Evolutionary conservation across 352 stramenopile species (phyloP), one percentile per base, ranked within the genome.

Genomic region (Phytophthora hibernalis): DNA sequence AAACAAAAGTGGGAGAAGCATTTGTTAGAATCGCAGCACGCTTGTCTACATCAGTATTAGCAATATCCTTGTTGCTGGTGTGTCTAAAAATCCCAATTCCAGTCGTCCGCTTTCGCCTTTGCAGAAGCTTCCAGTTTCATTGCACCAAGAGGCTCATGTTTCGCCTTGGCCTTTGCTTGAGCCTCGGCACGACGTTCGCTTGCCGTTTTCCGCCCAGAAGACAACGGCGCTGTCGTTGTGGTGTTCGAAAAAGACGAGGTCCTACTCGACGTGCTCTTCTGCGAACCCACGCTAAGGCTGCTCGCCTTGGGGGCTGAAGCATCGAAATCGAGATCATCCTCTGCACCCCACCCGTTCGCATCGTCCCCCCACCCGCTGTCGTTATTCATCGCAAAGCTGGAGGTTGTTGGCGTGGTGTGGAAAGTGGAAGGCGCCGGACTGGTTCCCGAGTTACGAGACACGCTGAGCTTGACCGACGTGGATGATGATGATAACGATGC

Each of bases 71-170:
- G n/a, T 44, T 21, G 37, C 37, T 20, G 7, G 20, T 48, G 28
- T 15, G 35, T 67, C 58, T 85, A 93, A 52, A 93, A 93, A 62
- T 92, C 80, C 85, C 85, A 93, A 56, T 91, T 89, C 85, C 85
- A 93, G 53, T 93, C 80, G 59, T 93, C 83, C 21, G 74, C 77
- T 60, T 89, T 89, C 33, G 65, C 71, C 40, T 59, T 65, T 1
- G 60, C 52, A 15, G 57, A 61, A 22, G 79, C 52, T 43, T 68
- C 58, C 16, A 93, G 68, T 58, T 91, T 93, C 79, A 92, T 90
- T 2, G 85, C 80, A 12, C 74, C 70, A 15, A 84, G 43, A 40
- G 54, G 51, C 53, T 86, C 80, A 45, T 76, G 76, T 56, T 91
- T 91, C 1, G 70, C 65, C 54, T 89, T 93, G 12, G 71, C 53